phyloP scores from a whole-genome alignment of 2,329 filamentous ascomycete genomes.

The Rhynchosporium agropyri region DNA sequence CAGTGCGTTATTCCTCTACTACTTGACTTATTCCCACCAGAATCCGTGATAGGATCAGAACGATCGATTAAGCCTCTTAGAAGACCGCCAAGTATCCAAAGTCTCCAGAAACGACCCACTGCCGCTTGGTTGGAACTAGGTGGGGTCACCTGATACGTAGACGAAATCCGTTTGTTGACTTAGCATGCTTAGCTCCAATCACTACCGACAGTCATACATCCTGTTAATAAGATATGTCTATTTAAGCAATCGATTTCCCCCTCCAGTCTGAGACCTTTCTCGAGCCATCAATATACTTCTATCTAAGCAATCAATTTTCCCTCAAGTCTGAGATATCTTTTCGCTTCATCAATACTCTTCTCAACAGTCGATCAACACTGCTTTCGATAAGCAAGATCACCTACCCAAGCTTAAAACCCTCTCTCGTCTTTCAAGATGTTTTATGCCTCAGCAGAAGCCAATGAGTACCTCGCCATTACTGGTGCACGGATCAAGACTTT shows the following conservation, averaged over 20 bases:
- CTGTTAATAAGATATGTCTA: too few species aligned
- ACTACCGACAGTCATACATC: not conserved
- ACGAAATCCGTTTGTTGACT: not conserved
- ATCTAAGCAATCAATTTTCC: not conserved
- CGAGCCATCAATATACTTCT: not conserved
- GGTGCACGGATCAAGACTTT: conserved; percentile 75
- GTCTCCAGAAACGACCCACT: conserved; percentile 4
- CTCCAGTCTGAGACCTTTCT: not conserved
- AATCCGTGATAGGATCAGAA: not conserved
- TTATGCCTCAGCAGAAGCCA: conserved; percentile 71
- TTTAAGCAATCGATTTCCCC: too few species aligned
- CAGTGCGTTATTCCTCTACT: not conserved
- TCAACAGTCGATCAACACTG: not conserved
- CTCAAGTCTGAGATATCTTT: not conserved
- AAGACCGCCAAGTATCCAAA: not conserved
- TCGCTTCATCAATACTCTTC: not conserved
- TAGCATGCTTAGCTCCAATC: conserved; percentile 12
- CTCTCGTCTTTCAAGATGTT: conserved; percentile 48
- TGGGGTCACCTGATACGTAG: conserved; percentile 1
- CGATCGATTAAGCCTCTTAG: not conserved
- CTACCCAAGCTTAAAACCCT: conserved; percentile 12
- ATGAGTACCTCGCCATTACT: conserved; percentile 86
- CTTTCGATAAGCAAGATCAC: not conserved
- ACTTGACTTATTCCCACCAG: not conserved
- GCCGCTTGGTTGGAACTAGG: not conserved